Evolutionary conservation across 495 filamentous ascomycete species (phyloP), one percentile per base, ranked within the genome.

Genomic region (Talaromyces borbonicus): DNA sequence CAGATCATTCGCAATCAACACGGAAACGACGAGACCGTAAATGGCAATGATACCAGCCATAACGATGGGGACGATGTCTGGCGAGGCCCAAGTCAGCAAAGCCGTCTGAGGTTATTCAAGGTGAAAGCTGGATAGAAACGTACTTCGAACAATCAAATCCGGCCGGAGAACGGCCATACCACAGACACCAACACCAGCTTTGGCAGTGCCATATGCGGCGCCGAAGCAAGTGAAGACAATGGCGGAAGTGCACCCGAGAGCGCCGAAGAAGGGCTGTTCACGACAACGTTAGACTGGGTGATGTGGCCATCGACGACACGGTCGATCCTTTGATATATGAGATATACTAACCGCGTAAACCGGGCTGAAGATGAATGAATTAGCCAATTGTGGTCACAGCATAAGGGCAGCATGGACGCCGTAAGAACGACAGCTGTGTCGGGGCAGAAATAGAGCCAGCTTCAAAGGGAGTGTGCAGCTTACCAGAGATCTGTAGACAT

Each of bases 31-130:
- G 43, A 99, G 80, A 57, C 92, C 92, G 76, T 99, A 99, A 71
- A 99, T 99, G 83, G 85, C 93, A 68, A 99, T 96, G 72, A 99
- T 99, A 97, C 92, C 92, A 75, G 92, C 92, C 92, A 99, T 99
- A 79, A 99, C 94, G 68, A 98, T 92, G 60, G 92, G 92, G 49
- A 98, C 89, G 62, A 98, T 95, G 76, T 97, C 92, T 98, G 53
- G 15, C 6, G 14, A 26, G 25, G 4, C 14, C 7, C 16, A n/a
- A n/a, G n/a, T n/a, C n/a, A n/a, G n/a, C n/a, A n/a, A n/a, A n/a
- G n/a, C n/a, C n/a, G n/a, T n/a, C n/a, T n/a, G n/a, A n/a, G n/a
- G n/a, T n/a, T n/a, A n/a, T n/a, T n/a, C n/a, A 19, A 43, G 20
- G n/a, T 18, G 45, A 12, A n/a, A 18, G 3, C 5, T 8, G 22